These are phyloP conservation scores for Verruconis gallopava DNA, from an alignment of 2,329 filamentous ascomycete genomes.

Conservation along the genomic window DNA sequence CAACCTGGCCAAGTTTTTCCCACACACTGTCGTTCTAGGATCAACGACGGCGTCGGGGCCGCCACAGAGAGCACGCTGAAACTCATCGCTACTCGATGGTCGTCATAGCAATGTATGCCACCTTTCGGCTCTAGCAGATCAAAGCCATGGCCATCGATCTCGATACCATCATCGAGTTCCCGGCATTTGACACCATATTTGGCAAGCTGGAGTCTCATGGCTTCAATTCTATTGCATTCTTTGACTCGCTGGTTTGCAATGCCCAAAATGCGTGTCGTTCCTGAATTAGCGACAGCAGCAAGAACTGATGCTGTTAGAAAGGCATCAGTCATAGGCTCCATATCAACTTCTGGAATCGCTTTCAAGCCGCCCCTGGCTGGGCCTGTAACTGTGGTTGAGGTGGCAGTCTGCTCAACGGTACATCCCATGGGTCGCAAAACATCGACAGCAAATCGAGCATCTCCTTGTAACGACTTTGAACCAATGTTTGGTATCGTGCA, in stretches of 20 bases:
- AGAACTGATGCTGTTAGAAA: conserved; percentile 92
- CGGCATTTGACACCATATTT: conserved; percentile 83
- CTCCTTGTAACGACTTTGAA: conserved; percentile 79
- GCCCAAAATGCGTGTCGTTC: conserved; percentile 71
- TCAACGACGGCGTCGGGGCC: conserved; percentile 56
- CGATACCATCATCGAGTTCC: conserved; percentile 91
- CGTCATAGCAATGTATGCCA: conserved; percentile 85
- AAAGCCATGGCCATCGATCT: conserved; percentile 47
- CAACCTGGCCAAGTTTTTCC: conserved; percentile 98
- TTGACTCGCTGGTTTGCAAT: conserved; percentile 98
- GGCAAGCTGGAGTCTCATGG: conserved; percentile 87
- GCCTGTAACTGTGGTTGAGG: conserved; percentile 85
- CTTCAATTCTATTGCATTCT: conserved; percentile 90
- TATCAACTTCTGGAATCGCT: conserved; percentile 73
- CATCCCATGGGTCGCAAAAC: conserved; percentile 91
- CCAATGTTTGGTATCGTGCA: conserved; percentile 97
- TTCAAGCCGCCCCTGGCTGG: conserved; percentile 62
- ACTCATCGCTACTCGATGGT: conserved; percentile 96
- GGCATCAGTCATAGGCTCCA: conserved; percentile 99
- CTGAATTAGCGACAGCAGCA: conserved; percentile 71
- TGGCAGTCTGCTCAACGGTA: conserved; percentile 67
- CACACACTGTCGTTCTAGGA: conserved; percentile 83
- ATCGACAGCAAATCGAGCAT: conserved; percentile 85
- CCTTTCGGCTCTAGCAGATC: conserved; percentile 38
- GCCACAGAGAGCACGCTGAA: conserved; percentile 78